Evolutionary conservation across 139 green algal genomes (phyloP), one percentile per base, ranked within the genome.

Genomic region (Eudorina sp.): DNA sequence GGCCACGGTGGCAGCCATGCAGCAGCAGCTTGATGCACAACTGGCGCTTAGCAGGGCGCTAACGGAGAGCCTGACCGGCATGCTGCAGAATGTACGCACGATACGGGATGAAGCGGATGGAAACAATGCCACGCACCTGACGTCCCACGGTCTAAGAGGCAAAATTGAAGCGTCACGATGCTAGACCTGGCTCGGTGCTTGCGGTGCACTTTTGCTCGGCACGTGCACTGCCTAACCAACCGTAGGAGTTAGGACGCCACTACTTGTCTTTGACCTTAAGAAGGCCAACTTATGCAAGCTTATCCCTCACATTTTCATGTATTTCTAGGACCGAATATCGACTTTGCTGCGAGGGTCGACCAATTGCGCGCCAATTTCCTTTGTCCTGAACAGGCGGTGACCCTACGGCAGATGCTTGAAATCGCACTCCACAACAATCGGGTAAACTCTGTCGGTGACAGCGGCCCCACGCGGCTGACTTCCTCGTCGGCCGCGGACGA

Each of bases 11-110:
- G 7, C 45, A 41, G 73, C 73, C 45, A 81, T 81, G 73, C 73
- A 81, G 29, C 27, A 64, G 6, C 73, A 81, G n/a, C 27, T 81
- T 25, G 46, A 81, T n/a, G 46, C 73, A 5, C 73, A 81, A 29
- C 45, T 81, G 9, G 45, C 73, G 29, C 46, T 81, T 41, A 81
- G 73, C 45, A 40, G 46, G 45, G 64, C 46, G 46, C 73, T 81
- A 1, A 62, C 45, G n/a, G 25, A 62, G 2, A 46, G 27, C 25
- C 43, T 81, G 13, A 81, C 45, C 6, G 31, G 45, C 4, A 81
- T 81, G 73, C 73, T 81, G 27, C 11, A 43, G 64, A 6, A 31
- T 21, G 58, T 11, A 6, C 14, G 58, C 58, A n/a, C 23, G 58
- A 29, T 29, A 14, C n/a, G n/a, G n/a, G n/a, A n/a, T n/a, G n/a